A percentile compares a stretch with the other conserved stretches of the same genome.
Conservation (phyloP, 2,329 filamentous ascomycete genomes). For the Arthrobotrys conoides region DNA sequence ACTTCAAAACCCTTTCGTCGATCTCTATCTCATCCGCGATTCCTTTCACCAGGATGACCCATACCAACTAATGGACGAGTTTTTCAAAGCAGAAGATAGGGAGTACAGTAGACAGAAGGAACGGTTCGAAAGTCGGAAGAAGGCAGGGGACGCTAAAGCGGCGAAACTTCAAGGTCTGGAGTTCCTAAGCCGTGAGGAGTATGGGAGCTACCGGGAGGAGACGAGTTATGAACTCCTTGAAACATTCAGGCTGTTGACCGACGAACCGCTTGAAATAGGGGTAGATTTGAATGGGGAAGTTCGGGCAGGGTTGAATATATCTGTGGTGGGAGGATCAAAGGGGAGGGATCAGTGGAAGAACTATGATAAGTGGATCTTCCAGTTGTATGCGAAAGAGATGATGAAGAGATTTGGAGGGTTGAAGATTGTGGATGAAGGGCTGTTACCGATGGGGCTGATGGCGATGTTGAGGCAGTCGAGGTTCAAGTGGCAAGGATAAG, state of each 20-base stretch:
- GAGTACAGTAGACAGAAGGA: constrained; percentile 66
- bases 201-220: constrained; percentile 64
- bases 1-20: constrained; percentile 69
- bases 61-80: constrained; percentile 65
- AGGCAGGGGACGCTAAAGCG: constrained; percentile 48
- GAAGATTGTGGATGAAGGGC: constrained; percentile 68
- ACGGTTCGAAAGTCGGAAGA: constrained; percentile 64
- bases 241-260: constrained; percentile 65
- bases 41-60: constrained; percentile 66
- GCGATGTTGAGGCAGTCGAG: constrained; percentile 68
- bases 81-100: constrained; percentile 66
- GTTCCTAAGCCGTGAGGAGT: constrained; percentile 71
- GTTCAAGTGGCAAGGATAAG: constrained; percentile 68
- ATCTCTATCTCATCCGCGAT: constrained; percentile 67
- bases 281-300: constrained; percentile 63
- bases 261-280: constrained; percentile 63
- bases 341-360: constrained; percentile 65
- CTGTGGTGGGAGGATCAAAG: constrained; percentile 63
- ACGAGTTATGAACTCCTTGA: constrained; percentile 67
- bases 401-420: constrained; percentile 69
- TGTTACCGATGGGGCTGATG: constrained; percentile 71
- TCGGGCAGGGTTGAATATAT: constrained; percentile 26
- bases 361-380: constrained; percentile 71
- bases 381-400: constrained; percentile 69
- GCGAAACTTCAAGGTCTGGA: constrained; percentile 65